Base-by-base conservation (phyloP, 345 rosid genomes). In the Heritiera littoralis region DNA sequence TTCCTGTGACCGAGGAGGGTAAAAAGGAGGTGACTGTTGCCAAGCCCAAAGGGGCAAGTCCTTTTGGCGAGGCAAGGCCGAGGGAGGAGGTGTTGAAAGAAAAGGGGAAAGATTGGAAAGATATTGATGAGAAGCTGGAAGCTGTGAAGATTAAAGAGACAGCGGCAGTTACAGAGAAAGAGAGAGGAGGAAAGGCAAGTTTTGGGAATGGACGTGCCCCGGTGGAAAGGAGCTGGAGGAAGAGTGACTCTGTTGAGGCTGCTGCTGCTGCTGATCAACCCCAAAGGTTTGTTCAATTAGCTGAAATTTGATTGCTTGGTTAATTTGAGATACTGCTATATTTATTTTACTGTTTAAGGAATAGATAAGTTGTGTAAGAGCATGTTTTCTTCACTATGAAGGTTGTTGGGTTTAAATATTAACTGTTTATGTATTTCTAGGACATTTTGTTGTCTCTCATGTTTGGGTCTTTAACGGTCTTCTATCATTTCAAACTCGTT, bases 71-170 rank as follows among this genome's bases (percentile, higher is more conserved):
- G 8, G 99, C 99, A 0, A 92, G 99, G 81, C 99, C 99, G 0
- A 90, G 99, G 60, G 99, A 96, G 85, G 98, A 92, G 80, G 99
- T 94, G 30, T 79, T 96, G 87, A 94, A 93, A 61, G 97, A 92
- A 90, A 91, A 96, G 72, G 98, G 99, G 28, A 84, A 86, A 81
- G 98, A 94, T 54, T 91, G 92, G 93, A 96, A 94, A 78, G 97
- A 92, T 89, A 92, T 94, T 79, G 98, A 96, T 73, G 99, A 90
- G 91, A 96, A 92, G 86, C 83, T 94, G 17, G 95, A 85, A 75
- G 81, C 88, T 20, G 76, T 81, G 46, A 94, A 82, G 82, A 61
- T 89, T 18, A 88, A 81, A 81, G 93, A 90, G 13, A 51, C 55
- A 0, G 77, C 73, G 1, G 77, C 80, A 2, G 83, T 79, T 11